Base-by-base conservation (phyloP, 768 basidiomycete genomes). In the Galerina marginata region DNA sequence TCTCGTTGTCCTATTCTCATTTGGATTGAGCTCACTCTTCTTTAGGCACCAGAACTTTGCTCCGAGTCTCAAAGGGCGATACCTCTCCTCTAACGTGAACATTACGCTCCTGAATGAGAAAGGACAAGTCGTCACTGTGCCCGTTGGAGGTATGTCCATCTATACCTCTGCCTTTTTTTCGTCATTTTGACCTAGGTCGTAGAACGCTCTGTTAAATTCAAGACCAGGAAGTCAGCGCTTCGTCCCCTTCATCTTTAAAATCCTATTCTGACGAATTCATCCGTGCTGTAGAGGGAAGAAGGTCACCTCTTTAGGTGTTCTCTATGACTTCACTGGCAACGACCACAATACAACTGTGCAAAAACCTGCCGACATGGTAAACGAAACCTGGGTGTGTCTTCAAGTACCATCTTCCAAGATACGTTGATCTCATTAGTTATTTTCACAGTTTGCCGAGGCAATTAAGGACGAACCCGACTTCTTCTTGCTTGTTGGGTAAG, bases 51-150 rank as follows among this genome's bases (percentile, higher is more conserved):
- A 79, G 54, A 89, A 89, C 69, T 90, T 93, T 66, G 86, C 77
- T 3, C 88, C 86, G 2, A 75, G 84, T 47, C 81, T 87, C 72
- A 79, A 83, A 7, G 92, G 90, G 5, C 81, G 87, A 46, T 95
- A 94, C 72, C 75, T 97, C 48, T 87, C 92, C 1, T 92, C 89
- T 2, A 96, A 96, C 67, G 91, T 86, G 56, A 92, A 96, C 75
- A 92, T 96, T 69, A 94, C 93, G 2, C 69, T 90, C 9, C 62
- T 79, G 14, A 81, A 83, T 65, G 66, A 74, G 37, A 58, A 76
- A n/a, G 75, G 76, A 36, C 66, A 77, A 37, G 68, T 71, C 3
- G 72, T 76, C 29, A 78, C 63, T 48, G 69, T 73, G 5, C 75
- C 79, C 2, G 74, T 80, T 51, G 83, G 78, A 45, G 72, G 76